Base-by-base conservation (phyloP, 1,284 basidiomycete species). In the Sporisorium sorghi region DNA sequence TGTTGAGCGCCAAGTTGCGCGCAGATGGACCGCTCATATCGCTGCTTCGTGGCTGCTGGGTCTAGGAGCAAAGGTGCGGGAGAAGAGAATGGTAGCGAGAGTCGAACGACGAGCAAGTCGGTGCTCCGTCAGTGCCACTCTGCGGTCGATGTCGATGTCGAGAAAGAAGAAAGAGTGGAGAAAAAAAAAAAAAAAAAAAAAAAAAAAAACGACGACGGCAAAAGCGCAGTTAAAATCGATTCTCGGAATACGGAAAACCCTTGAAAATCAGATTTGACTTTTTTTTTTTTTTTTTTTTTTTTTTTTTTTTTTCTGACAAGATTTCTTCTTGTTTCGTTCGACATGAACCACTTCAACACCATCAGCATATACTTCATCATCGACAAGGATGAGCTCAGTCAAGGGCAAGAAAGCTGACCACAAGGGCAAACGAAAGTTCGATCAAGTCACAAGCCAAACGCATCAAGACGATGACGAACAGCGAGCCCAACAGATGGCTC, bases 201-300 rank as follows among this genome's bases (percentile, higher is more conserved):
- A 17, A 14, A 58, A 46, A 51, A 56, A 58, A 47, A 32, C 10
- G 37, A 32, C 10, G 37, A 24, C 57, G 39, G 12, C 57, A 39
- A 26, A 58, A 51, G 32, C 17, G 9, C 19, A 17, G 2, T 15
- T 50, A 9, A n/a, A 11, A n/a, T n/a, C n/a, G n/a, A n/a, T n/a
- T 30, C 44, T 64, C 67, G 67, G 67, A 46, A 60, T 4, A 48
- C 67, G 67, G 67, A 40, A 70, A 70, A 70, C 57, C 61, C 61
- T 70, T 15, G 15, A 37, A 5, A 12, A 37, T 33, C 32, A 39
- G 51, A 63, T 55, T 58, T 69, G n/a, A 11, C n/a, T 19, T 40
- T 26, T 35, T 42, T 10, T 24, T 43, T 33, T 21, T n/a, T n/a
- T n/a, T n/a, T n/a, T 58, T 69, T 12, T 5, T 11, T 17, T 58